A percentile compares a stretch with the other conserved stretches of the same genome.
Evolutionary conservation across 495 filamentous ascomycete genomes (phyloP).

Genomic region (Penicillium malachiteum): DNA sequence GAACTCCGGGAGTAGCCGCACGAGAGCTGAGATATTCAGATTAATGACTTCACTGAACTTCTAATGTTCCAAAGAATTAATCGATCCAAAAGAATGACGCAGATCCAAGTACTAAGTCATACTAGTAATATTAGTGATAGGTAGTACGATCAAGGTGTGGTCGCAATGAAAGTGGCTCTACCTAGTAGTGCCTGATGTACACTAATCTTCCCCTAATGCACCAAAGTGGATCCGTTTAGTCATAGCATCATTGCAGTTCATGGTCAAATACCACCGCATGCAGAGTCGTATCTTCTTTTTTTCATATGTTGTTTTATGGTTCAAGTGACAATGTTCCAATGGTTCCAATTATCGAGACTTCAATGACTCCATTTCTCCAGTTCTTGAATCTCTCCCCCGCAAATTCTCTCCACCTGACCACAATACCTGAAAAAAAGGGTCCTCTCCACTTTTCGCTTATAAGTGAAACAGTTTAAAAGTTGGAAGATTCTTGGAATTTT

Average conservation of each 20-base stretch:
- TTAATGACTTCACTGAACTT: too few species aligned
- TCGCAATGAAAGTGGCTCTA: too few species aligned
- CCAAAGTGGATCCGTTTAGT: neutral
- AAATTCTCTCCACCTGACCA: neutral
- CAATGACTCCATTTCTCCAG: neutral
- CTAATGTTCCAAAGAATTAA: too few species aligned
- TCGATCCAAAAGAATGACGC: too few species aligned
- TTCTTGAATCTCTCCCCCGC: slow-evolving; percentile 12
- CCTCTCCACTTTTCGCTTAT: slow-evolving; percentile 5
- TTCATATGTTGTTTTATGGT: neutral
- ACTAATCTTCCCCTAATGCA: too few species aligned
- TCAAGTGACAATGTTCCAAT: neutral
- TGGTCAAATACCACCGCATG: neutral
- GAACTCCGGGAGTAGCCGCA: too few species aligned
- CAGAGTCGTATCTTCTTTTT: slow-evolving; percentile 13
- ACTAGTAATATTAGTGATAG: too few species aligned
- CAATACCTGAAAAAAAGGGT: neutral
- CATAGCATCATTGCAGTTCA: neutral
- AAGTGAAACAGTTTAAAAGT: slow-evolving; percentile 3
- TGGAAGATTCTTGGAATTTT: neutral
- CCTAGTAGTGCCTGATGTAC: too few species aligned
- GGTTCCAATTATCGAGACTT: neutral
- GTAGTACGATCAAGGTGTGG: too few species aligned
- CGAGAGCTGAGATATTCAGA: too few species aligned
- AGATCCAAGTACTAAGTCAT: too few species aligned